These are phyloP conservation scores for Porphyrellus cyaneotinctus DNA, from an alignment of 768 basidiomycete species.

Conservation along the genomic window DNA sequence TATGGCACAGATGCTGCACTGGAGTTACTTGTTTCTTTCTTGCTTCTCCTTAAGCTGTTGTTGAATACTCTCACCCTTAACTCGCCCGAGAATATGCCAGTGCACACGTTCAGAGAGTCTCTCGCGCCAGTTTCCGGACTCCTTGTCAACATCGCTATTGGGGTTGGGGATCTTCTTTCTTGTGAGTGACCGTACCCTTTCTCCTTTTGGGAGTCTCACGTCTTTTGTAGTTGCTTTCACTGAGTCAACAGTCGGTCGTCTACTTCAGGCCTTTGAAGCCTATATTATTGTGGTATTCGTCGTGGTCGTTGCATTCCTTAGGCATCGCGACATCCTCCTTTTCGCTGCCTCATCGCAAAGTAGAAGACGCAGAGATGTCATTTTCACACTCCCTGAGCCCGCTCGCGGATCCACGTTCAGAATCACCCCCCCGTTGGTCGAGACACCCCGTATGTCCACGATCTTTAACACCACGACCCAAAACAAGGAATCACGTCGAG, in stretches of 20 bases:
- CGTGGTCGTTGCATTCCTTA: conserved; percentile 44
- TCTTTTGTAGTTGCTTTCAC: conserved; percentile 54
- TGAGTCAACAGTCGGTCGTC: conserved; percentile 65
- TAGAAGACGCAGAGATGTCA: neutral
- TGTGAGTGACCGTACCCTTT: conserved; percentile 44
- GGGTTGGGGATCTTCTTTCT: conserved; percentile 49
- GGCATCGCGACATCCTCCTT: conserved; percentile 10
- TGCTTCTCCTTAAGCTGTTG: conserved; percentile 61
- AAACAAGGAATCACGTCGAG: conserved; percentile 9
- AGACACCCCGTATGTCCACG: conserved; percentile 27
- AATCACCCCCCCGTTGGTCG: conserved; percentile 17
- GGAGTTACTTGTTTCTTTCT: conserved; percentile 52
- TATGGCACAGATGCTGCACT: conserved; percentile 58
- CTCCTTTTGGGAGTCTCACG: conserved; percentile 9
- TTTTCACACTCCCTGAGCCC: conserved; percentile 23
- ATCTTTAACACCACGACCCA: conserved; percentile 2
- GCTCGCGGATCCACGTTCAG: conserved; percentile 25
- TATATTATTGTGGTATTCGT: conserved; percentile 59
- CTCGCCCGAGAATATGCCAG: conserved; percentile 37
- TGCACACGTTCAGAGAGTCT: conserved; percentile 45
- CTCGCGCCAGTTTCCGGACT: conserved; percentile 49
- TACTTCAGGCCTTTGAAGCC: conserved; percentile 57
- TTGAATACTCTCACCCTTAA: conserved; percentile 46
- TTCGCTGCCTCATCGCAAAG: neutral
- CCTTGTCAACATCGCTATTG: conserved; percentile 47